These are phyloP conservation scores for Volutella citrinella DNA, from an alignment of 2,329 filamentous ascomycete genomes.

Conservation along the genomic window DNA sequence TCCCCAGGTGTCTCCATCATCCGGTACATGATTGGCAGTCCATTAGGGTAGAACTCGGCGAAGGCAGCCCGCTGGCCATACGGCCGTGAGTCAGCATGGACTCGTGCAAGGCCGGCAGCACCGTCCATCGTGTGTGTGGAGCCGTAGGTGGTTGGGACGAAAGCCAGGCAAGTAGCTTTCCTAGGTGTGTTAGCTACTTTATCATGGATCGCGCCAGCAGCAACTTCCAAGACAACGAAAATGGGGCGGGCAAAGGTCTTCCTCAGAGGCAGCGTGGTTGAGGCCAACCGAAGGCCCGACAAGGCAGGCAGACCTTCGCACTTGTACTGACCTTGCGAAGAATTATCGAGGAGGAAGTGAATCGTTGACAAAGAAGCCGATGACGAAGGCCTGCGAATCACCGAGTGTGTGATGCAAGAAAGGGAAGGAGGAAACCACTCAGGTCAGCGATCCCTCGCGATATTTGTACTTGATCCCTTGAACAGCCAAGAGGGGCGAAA, in stretches of 20 bases:
- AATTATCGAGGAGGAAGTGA: no score
- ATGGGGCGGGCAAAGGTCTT: neutral
- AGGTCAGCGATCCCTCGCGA: no score
- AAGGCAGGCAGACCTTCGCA: no score
- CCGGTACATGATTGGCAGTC: slow-evolving; percentile 32
- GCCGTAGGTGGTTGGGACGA: slow-evolving; percentile 4
- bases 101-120: slow-evolving; percentile 14
- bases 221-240: neutral
- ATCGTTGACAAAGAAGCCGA: no score
- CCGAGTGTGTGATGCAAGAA: no score
- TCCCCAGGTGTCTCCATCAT: slow-evolving; percentile 26
- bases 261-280: neutral
- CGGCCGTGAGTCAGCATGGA: slow-evolving; percentile 21
- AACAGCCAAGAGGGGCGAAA: no score
- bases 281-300: no score
- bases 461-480: no score
- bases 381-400: no score
- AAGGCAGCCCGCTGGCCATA: slow-evolving; percentile 24
- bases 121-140: slow-evolving; percentile 14
- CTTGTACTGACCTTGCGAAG: no score
- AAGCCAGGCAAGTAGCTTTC: slow-evolving; percentile 1
- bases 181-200: slow-evolving; percentile 18
- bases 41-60: slow-evolving; percentile 32
- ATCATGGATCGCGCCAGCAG: neutral
- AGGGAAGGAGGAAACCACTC: no score